These are phyloP conservation scores for Lactarius tabidus DNA, from an alignment of 768 basidiomycete genomes.

Conservation along the genomic window DNA sequence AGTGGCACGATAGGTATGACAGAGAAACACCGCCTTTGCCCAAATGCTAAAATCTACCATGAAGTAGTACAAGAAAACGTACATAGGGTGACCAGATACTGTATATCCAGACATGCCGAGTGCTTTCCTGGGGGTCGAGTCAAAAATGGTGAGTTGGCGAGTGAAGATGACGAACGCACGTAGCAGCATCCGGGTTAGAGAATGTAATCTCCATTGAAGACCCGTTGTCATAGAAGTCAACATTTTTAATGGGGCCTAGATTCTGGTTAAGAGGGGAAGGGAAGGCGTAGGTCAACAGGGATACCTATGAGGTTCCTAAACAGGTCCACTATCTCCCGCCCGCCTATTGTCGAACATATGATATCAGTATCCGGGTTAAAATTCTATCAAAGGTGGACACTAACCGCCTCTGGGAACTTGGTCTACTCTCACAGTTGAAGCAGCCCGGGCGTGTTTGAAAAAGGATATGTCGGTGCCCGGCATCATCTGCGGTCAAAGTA, in stretches of 20 bases:
- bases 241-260: constrained; percentile 17
- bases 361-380: neutral
- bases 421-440: constrained; percentile 23
- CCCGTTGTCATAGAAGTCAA: constrained; percentile 28
- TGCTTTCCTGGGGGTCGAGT: constrained; percentile 48
- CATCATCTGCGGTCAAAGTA: neutral
- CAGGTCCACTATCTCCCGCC: constrained; percentile 49
- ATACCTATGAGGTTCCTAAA: constrained; percentile 57
- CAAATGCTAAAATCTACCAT: neutral
- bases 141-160: constrained; percentile 10
- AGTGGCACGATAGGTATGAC: neutral
- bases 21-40: neutral
- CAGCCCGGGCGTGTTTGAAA: constrained; percentile 19
- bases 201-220: constrained; percentile 52
- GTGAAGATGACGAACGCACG: constrained; percentile 37
- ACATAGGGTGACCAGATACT: constrained; percentile 53
- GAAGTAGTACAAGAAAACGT: constrained; percentile 31
- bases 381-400: neutral
- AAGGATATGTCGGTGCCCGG: constrained; percentile 8
- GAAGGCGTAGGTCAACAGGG: constrained; percentile 15
- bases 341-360: constrained; percentile 31
- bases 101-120: constrained; percentile 63
- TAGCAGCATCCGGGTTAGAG: constrained; percentile 46
- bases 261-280: constrained; percentile 1
- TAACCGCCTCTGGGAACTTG: constrained; percentile 20